Evolutionary conservation across 306 rosid species (phyloP).

Genomic region (Acmispon strigosus): DNA sequence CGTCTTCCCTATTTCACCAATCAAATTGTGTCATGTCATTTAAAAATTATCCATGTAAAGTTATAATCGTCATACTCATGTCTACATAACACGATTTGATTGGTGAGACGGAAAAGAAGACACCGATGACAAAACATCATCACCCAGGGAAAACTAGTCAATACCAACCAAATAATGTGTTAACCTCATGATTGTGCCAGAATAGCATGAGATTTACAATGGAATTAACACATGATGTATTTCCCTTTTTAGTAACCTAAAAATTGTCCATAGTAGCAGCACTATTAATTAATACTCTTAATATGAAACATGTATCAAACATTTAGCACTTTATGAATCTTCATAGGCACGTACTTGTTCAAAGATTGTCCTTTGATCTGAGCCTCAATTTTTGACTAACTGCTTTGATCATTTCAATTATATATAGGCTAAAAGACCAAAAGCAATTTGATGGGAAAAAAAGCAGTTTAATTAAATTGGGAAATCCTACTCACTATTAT

Average conservation of each 20-base stretch:
- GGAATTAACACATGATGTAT: background rate
- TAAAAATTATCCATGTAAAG: too few relatives aligned
- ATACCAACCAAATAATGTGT: slow-evolving; percentile 18
- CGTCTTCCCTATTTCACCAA: too few relatives aligned
- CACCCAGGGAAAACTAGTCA: background rate
- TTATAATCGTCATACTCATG: too few relatives aligned
- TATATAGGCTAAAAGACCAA: slow-evolving; percentile 16
- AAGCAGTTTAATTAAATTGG: background rate
- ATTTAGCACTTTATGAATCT: slow-evolving; percentile 24
- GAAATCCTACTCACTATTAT: slow-evolving; percentile 5
- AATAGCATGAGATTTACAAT: background rate
- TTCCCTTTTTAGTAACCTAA: slow-evolving; percentile 3
- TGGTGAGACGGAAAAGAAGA: too few relatives aligned
- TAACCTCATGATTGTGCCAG: background rate
- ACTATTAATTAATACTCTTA: background rate
- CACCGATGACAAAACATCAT: too few relatives aligned
- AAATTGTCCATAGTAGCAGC: background rate
- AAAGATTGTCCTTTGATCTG: slow-evolving; percentile 7
- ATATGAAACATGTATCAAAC: slow-evolving; percentile 18
- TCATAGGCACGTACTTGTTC: slow-evolving; percentile 4
- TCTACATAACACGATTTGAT: too few relatives aligned
- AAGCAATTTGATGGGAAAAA: slow-evolving; percentile 5
- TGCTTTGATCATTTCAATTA: slow-evolving; percentile 19
- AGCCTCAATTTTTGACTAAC: slow-evolving; percentile 35
- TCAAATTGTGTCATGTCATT: too few relatives aligned